Conservation (phyloP, 192 early-diverging fungal species). For the Gamsiella multidivaricata region DNA sequence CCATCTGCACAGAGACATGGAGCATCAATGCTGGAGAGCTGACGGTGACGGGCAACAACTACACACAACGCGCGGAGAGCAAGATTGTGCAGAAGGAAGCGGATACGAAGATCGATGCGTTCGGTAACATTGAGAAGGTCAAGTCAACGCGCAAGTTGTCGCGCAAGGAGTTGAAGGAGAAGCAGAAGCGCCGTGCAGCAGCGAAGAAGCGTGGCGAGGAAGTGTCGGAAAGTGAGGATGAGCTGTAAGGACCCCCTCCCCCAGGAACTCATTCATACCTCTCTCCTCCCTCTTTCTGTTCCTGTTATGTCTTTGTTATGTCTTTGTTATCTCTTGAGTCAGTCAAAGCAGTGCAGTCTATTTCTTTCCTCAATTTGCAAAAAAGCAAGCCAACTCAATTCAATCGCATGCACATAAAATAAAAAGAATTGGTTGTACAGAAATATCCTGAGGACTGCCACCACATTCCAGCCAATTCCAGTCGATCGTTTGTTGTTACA, state of each 20-base stretch:
- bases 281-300: too few relatives aligned
- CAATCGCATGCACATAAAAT: too few relatives aligned
- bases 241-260: constrained; percentile 29
- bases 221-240: constrained; percentile 57
- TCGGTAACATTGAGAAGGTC: constrained; percentile 81
- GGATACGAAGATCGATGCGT: constrained; percentile 70
- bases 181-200: constrained; percentile 64
- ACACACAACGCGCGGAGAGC: constrained; percentile 58
- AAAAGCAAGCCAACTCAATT: too few relatives aligned
- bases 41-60: constrained; percentile 64
- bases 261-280: too few relatives aligned
- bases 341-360: too few relatives aligned
- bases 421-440: too few relatives aligned
- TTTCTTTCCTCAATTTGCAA: too few relatives aligned
- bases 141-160: constrained; percentile 66
- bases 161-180: constrained; percentile 63
- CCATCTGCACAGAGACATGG: constrained; percentile 82
- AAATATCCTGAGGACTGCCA: too few relatives aligned
- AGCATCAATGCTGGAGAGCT: constrained; percentile 74
- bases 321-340: too few relatives aligned
- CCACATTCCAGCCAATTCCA: too few relatives aligned
- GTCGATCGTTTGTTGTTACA: too few relatives aligned
- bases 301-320: too few relatives aligned
- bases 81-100: constrained; percentile 58
- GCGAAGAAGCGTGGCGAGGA: constrained; percentile 65